A percentile compares a stretch with the other conserved stretches of the same genome.
phyloP scores from a whole-genome alignment of 2,329 filamentous ascomycete genomes.

The Fusarium redolens region DNA sequence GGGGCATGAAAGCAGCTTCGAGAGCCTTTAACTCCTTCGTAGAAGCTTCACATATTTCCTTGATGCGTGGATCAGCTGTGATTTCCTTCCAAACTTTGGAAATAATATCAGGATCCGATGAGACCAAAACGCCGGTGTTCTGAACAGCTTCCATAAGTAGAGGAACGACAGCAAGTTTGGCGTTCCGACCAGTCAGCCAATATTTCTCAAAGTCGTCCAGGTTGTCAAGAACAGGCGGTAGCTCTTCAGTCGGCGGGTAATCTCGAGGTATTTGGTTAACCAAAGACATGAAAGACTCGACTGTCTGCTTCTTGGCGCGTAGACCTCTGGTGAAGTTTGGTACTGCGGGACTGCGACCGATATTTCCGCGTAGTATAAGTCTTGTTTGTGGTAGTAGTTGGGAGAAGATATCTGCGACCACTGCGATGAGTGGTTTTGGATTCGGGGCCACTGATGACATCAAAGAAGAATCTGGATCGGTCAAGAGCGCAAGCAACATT shows the following conservation, averaged over 20 bases:
- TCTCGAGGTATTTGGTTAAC: slow-evolving; percentile 17
- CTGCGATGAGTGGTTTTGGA: slow-evolving; percentile 34
- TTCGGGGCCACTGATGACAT: slow-evolving; percentile 32
- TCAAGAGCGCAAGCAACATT: slow-evolving; percentile 48
- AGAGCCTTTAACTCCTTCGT: slow-evolving; percentile 30
- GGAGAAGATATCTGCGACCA: slow-evolving; percentile 30
- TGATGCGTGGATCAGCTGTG: slow-evolving; percentile 16
- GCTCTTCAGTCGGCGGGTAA: background rate
- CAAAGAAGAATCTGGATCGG: slow-evolving; percentile 32
- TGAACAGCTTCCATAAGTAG: slow-evolving; percentile 24
- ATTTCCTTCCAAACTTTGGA: slow-evolving; percentile 8
- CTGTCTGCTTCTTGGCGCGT: slow-evolving; percentile 25
- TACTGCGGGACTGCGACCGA: slow-evolving; percentile 18
- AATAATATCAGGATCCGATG: slow-evolving; percentile 12
- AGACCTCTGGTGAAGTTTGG: slow-evolving; percentile 36
- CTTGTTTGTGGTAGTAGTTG: slow-evolving; percentile 27
- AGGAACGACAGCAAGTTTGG: slow-evolving; percentile 11
- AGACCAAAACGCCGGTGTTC: background rate
- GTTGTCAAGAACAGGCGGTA: slow-evolving; percentile 18
- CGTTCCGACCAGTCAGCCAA: slow-evolving; percentile 6
- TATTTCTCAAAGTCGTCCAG: slow-evolving; percentile 41
- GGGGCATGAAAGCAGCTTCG: slow-evolving; percentile 47
- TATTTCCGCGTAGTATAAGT: slow-evolving; percentile 18
- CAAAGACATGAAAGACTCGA: slow-evolving; percentile 32
- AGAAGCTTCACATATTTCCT: slow-evolving; percentile 20